Evolutionary conservation across 2,329 filamentous ascomycete genomes (phyloP).

Genomic region (Ramularia collo-cygni): DNA sequence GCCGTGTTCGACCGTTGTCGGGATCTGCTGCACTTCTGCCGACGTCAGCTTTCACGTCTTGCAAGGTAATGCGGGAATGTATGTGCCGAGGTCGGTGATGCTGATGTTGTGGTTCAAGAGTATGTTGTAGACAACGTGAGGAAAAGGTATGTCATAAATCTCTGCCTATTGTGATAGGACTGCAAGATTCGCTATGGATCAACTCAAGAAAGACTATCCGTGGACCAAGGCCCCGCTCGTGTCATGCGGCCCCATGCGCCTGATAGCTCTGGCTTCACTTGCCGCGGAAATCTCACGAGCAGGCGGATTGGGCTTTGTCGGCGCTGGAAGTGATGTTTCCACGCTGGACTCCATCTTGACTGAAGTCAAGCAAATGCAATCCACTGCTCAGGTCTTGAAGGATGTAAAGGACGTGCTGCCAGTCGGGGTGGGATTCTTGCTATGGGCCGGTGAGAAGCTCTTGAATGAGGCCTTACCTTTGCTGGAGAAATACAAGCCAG

Average conservation of each 20-base stretch:
- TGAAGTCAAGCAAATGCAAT: constrained; percentile 21
- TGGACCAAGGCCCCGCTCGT: constrained; percentile 56
- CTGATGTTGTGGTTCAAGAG: neutral
- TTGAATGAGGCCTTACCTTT: constrained; percentile 45
- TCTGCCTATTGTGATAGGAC: neutral
- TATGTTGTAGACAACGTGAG: neutral
- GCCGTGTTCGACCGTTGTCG: too few relatives aligned
- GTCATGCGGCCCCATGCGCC: constrained; percentile 61
- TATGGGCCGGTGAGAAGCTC: constrained; percentile 38
- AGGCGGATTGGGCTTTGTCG: constrained; percentile 43
- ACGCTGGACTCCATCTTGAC: constrained; percentile 29
- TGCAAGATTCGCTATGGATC: constrained; percentile 14
- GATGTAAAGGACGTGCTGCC: constrained; percentile 33
- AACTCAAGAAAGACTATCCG: constrained; percentile 41
- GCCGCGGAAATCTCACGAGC: constrained; percentile 54
- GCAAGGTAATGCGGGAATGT: neutral
- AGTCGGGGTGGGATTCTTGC: constrained; percentile 57
- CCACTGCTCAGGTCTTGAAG: constrained; percentile 16
- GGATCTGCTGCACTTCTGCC: too few relatives aligned
- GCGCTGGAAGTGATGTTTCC: constrained; percentile 37
- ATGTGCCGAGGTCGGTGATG: constrained; percentile 11
- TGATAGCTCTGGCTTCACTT: constrained; percentile 50
- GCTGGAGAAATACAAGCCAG: constrained; percentile 44
- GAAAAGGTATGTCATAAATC: too few relatives aligned
- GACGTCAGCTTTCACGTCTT: constrained; percentile 4